Percentiles rank a stretch among this genome's conserved stretches.
These are phyloP conservation scores for Lanmaoa pseudosensibilis DNA, from an alignment of 768 basidiomycete genomes.

Conservation along the genomic window DNA sequence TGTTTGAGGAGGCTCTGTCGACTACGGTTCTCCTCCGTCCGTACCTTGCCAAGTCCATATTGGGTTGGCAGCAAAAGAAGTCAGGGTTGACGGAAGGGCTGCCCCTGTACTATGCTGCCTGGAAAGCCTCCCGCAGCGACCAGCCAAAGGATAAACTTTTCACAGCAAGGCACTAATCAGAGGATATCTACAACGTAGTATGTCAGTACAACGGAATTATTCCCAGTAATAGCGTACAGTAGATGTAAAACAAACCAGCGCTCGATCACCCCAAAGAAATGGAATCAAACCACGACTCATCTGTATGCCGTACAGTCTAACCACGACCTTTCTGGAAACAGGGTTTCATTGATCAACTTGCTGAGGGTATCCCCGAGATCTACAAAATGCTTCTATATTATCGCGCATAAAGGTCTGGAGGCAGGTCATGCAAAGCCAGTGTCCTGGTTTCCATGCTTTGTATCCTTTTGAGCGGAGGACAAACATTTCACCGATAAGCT, in stretches of 20 bases:
- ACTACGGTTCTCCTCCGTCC: constrained; percentile 21
- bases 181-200: background rate
- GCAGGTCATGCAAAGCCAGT: constrained; percentile 19
- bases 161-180: background rate
- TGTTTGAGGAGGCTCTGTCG: constrained; percentile 25
- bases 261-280: background rate
- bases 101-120: constrained; percentile 29
- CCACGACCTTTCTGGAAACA: background rate
- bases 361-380: background rate
- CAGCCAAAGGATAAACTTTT: constrained; percentile 10
- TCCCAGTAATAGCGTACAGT: background rate
- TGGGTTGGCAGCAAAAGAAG: constrained; percentile 35
- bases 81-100: constrained; percentile 36
- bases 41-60: constrained; percentile 30
- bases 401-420: constrained; percentile 5
- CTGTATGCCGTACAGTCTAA: background rate
- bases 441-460: constrained; percentile 1
- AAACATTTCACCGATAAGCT: constrained; percentile 7
- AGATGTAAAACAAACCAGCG: background rate
- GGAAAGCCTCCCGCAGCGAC: constrained; percentile 18
- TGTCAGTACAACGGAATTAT: background rate
- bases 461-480: constrained; percentile 4
- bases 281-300: background rate
- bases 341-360: background rate
- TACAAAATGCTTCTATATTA: constrained; percentile 10